Percentiles rank a stretch among this genome's conserved stretches.
Conservation (phyloP, 2,329 filamentous ascomycete genomes). For the Penicillium capsulatum region DNA sequence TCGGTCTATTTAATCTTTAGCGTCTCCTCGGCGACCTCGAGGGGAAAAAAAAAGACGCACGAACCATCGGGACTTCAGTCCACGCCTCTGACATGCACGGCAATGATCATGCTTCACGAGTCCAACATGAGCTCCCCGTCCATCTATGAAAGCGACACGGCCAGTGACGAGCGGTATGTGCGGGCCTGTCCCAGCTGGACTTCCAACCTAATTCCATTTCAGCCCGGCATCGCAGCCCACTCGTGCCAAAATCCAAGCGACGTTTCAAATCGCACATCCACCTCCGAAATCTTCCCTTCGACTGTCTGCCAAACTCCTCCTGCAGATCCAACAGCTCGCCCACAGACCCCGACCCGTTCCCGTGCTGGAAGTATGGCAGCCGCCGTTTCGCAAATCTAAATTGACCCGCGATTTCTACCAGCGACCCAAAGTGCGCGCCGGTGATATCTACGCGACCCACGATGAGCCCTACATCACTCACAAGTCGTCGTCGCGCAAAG, state of each 20-base stretch:
- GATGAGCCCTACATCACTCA: slow-evolving; percentile 26
- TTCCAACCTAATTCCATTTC: not conserved
- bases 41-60: no score
- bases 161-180: slow-evolving; percentile 22
- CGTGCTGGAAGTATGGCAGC: slow-evolving; percentile 31
- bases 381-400: slow-evolving; percentile 25
- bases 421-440: slow-evolving; percentile 21
- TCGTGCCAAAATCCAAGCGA: slow-evolving; percentile 21
- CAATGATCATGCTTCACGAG: not conserved
- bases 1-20: not conserved
- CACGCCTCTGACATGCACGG: no score
- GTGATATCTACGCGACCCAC: slow-evolving; percentile 29
- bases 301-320: slow-evolving; percentile 26
- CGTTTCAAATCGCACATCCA: slow-evolving; percentile 30
- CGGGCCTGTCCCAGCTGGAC: not conserved
- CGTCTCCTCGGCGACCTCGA: not conserved
- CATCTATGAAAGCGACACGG: slow-evolving; percentile 20
- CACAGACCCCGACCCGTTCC: slow-evolving; percentile 23
- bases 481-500: not conserved
- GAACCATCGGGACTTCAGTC: no score
- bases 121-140: slow-evolving; percentile 12
- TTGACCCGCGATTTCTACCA: slow-evolving; percentile 17
- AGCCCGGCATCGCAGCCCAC: slow-evolving; percentile 10
- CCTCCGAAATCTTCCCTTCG: slow-evolving; percentile 30
- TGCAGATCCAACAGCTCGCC: slow-evolving; percentile 33